A percentile compares a stretch with the other conserved stretches of the same genome.
Evolutionary conservation across 768 basidiomycete species (phyloP).

Genomic region (Mycena epipterygia): DNA sequence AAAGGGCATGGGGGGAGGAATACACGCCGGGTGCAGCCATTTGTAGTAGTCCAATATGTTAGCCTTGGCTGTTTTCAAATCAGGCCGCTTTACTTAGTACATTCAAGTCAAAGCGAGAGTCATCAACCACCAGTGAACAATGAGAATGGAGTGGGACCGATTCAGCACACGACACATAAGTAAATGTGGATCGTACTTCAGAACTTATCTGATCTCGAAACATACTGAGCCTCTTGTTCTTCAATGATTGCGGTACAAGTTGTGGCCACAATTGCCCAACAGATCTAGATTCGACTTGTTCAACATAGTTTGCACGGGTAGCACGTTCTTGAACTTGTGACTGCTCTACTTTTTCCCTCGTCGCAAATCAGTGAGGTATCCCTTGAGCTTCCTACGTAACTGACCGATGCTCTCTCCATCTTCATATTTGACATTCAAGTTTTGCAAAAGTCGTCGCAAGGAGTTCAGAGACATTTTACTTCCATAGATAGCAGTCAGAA

Average conservation of each 20-base stretch:
- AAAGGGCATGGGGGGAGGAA: background rate
- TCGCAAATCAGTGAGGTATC: background rate
- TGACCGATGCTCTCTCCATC: background rate
- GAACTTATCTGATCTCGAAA: background rate
- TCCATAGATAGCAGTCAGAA: no score
- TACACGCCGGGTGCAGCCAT: background rate
- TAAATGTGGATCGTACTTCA: background rate
- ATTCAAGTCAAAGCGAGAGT: background rate
- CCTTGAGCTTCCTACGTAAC: background rate
- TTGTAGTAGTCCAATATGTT: background rate
- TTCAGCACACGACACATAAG: background rate
- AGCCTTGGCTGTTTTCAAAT: background rate
- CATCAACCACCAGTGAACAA: background rate
- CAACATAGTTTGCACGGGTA: background rate
- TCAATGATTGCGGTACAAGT: background rate
- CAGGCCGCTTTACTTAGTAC: background rate
- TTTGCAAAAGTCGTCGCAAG: background rate
- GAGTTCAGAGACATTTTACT: no score
- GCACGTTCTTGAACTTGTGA: background rate
- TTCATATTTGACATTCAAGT: background rate
- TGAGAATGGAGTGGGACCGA: background rate
- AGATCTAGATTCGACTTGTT: background rate
- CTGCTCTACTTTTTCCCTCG: background rate
- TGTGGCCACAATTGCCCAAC: background rate
- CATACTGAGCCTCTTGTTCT: background rate